Conservation (phyloP, 2,329 filamentous ascomycete genomes). For the Aspergillus carbonarius region DNA sequence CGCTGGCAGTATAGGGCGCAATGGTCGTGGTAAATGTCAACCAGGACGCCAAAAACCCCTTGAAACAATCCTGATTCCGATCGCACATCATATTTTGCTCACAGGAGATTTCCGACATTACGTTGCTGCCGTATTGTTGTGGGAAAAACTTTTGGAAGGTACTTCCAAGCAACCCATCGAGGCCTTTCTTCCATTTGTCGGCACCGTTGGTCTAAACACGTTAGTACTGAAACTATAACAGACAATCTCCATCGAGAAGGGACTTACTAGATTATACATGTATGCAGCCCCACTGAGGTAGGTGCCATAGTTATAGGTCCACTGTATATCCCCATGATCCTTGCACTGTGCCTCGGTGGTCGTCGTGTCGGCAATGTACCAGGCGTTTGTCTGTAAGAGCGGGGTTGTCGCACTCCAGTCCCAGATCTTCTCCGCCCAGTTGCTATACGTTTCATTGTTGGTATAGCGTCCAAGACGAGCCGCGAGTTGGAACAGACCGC, state of each 20-base stretch:
- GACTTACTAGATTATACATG: conserved; percentile 55
- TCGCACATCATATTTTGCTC: conserved; percentile 63
- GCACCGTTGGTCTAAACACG: conserved; percentile 37
- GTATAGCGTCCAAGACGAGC: conserved; percentile 76
- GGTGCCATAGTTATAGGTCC: conserved; percentile 59
- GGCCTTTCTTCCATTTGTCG: conserved; percentile 56
- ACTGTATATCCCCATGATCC: conserved; percentile 54
- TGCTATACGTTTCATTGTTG: conserved; percentile 71
- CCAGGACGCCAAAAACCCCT: conserved; percentile 69
- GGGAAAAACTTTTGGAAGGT: conserved; percentile 55
- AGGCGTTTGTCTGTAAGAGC: conserved; percentile 50
- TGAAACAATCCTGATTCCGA: conserved; percentile 71
- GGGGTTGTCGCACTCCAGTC: conserved; percentile 57
- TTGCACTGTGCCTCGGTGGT: conserved; percentile 52
- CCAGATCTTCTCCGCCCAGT: conserved; percentile 72
- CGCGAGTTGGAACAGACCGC: conserved; percentile 58
- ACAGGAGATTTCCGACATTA: conserved; percentile 68
- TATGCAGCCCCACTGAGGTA: conserved; percentile 57
- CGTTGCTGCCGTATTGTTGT: conserved; percentile 44
- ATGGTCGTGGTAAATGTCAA: conserved; percentile 62
- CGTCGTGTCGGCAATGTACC: conserved; percentile 58
- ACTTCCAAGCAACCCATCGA: conserved; percentile 58
- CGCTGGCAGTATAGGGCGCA: conserved; percentile 57
- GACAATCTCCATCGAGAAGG: background rate
- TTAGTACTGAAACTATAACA: conserved; percentile 11